Evolutionary conservation across 805 yeast species (phyloP), one percentile per base, ranked within the genome.

Genomic region (Candida montana): DNA sequence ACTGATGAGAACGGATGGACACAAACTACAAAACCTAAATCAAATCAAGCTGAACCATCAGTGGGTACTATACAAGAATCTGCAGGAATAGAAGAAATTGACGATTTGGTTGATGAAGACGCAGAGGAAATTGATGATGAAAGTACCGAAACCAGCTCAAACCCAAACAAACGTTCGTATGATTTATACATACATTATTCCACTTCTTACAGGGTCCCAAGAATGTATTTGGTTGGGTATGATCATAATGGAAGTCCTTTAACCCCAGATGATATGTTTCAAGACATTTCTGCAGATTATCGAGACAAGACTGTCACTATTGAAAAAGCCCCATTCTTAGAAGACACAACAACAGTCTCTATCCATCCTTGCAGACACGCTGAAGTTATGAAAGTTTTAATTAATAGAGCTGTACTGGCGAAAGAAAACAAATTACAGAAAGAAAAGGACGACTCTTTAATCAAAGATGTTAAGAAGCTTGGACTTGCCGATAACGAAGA

Each of bases 311-410:
- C 99, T 1, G 99, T 91, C 17, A 93, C 99, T 0, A 91, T 93
- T 45, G 99, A 93, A 62, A 79, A 77, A 48, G 81, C 95, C 6
- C 98, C 99, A 11, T 89, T 89, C 53, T 72, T 81, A 39, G 77
- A 75, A 36, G 78, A 81, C 55, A 83, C 93, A 0, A 63, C 72
- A 41, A 71, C 85, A 0, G 89, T 93, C 7, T 86, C 96, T 7
- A 91, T 93, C 38, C 99, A 93, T 59, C 99, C 99, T 2, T 93
- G 99, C 60, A 81, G 83, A 51, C 99, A 93, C 61, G 90, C 98
- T 2, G 79, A 83, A 31, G 99, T 93, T 17, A 93, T 93, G 99
- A 81, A 79, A 53, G 83, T 89, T 33, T 68, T 93, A 47, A 78
- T 93, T 74, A 83, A 79, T 43, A 70, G 81, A 47, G 88, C 95